A percentile compares a stretch with the other conserved stretches of the same genome.
phyloP scores from a whole-genome alignment of 306 rosid species.

The Fragaria iinumae region DNA sequence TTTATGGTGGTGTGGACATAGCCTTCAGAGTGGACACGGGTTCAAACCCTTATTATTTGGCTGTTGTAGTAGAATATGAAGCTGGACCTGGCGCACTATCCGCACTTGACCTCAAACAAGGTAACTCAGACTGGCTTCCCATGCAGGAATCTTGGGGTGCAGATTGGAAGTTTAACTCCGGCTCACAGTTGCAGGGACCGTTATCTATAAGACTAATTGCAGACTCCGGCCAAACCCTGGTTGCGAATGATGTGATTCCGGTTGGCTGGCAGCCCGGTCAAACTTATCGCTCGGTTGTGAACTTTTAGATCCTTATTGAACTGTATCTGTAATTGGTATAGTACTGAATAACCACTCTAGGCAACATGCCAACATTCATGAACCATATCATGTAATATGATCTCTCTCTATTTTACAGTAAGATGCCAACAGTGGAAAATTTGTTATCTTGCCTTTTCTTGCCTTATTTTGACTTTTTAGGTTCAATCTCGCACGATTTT shows the following conservation, averaged over 20 bases:
- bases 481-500: background rate
- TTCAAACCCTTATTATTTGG: slow-evolving; percentile 56
- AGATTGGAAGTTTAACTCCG: slow-evolving; percentile 50
- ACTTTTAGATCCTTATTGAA: slow-evolving; percentile 20
- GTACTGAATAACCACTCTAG: background rate
- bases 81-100: slow-evolving; percentile 61
- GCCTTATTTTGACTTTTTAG: background rate
- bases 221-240: slow-evolving; percentile 33
- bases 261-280: slow-evolving; percentile 56
- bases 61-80: slow-evolving; percentile 47
- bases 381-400: background rate
- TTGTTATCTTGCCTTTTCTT: background rate
- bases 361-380: background rate
- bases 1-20: slow-evolving; percentile 39
- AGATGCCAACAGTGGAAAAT: background rate
- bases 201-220: slow-evolving; percentile 53
- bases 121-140: slow-evolving; percentile 39
- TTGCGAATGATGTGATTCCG: slow-evolving; percentile 58
- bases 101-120: slow-evolving; percentile 48
- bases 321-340: background rate
- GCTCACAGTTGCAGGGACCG: slow-evolving; percentile 45
- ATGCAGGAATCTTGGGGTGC: slow-evolving; percentile 79
- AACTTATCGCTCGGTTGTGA: slow-evolving; percentile 56
- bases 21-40: slow-evolving; percentile 54
- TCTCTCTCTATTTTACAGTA: background rate